A percentile compares a stretch with the other conserved stretches of the same genome.
Evolutionary conservation across 768 basidiomycete genomes (phyloP).

Genomic region (Kwoniella sp.): DNA sequence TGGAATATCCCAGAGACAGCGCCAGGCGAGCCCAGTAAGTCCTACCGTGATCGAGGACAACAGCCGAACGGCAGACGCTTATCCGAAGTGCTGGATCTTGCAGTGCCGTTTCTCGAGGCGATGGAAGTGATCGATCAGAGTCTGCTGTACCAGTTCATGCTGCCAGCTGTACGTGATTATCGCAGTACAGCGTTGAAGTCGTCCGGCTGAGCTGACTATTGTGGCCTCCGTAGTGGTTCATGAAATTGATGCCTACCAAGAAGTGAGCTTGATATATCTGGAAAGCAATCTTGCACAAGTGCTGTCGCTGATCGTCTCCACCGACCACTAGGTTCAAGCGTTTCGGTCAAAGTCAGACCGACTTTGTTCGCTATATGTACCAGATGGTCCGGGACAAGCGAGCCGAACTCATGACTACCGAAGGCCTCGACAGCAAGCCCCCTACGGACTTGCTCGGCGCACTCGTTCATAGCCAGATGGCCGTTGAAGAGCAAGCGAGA

Average conservation of each 20-base stretch:
- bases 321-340: conserved; percentile 19
- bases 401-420: conserved; percentile 3
- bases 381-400: conserved; percentile 20
- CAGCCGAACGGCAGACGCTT: background rate
- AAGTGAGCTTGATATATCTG: no score
- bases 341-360: conserved; percentile 24
- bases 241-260: conserved; percentile 7
- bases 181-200: background rate
- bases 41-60: no score
- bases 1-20: conserved; percentile 27
- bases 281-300: background rate
- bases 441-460: conserved; percentile 38
- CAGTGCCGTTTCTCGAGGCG: conserved; percentile 37
- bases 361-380: conserved; percentile 28
- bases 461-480: conserved; percentile 33
- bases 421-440: conserved; percentile 19
- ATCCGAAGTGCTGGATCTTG: background rate
- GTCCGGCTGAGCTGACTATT: background rate
- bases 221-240: conserved; percentile 2
- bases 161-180: conserved; percentile 14
- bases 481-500: conserved; percentile 28
- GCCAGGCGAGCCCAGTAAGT: conserved; percentile 21
- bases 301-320: background rate
- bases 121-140: conserved; percentile 26
- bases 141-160: conserved; percentile 26